Evolutionary conservation across 2,329 filamentous ascomycete genomes (phyloP).

Genomic region (Daldinia sp.): DNA sequence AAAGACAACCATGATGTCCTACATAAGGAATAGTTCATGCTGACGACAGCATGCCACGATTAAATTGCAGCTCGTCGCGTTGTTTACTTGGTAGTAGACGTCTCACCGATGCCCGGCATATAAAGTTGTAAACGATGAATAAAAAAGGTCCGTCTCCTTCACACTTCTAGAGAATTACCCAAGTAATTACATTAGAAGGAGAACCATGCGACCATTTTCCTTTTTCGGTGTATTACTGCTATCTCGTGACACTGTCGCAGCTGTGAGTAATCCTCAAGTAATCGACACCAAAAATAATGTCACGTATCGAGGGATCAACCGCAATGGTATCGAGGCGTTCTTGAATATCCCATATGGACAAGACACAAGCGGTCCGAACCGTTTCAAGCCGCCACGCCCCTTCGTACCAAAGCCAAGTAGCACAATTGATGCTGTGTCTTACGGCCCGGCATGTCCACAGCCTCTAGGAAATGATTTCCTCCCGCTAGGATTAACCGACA

Average conservation of each 20-base stretch:
- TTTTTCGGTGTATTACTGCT: conserved; percentile 24
- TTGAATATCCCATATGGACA: conserved; percentile 57
- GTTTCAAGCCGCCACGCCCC: conserved; percentile 56
- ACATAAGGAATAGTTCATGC: background rate
- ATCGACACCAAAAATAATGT: conserved; percentile 40
- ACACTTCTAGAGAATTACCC: background rate
- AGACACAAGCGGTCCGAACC: conserved; percentile 54
- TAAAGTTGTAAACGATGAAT: background rate
- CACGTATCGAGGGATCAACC: conserved; percentile 53
- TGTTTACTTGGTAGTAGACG: too few species aligned
- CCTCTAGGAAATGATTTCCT: conserved; percentile 42
- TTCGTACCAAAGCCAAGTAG: conserved; percentile 46
- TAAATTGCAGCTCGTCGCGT: background rate
- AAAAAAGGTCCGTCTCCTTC: background rate
- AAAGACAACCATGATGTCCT: background rate
- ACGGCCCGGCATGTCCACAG: conserved; percentile 57
- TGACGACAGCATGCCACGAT: background rate
- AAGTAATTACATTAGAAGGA: background rate
- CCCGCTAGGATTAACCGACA: conserved; percentile 48
- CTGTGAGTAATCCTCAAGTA: conserved; percentile 9
- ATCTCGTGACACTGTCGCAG: conserved; percentile 10
- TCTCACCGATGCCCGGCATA: background rate
- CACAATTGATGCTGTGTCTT: conserved; percentile 50
- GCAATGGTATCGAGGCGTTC: conserved; percentile 57
- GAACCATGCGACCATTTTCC: conserved; percentile 27